Evolutionary conservation across 2,329 filamentous ascomycete genomes (phyloP).

Genomic region (Alternaria triticina): DNA sequence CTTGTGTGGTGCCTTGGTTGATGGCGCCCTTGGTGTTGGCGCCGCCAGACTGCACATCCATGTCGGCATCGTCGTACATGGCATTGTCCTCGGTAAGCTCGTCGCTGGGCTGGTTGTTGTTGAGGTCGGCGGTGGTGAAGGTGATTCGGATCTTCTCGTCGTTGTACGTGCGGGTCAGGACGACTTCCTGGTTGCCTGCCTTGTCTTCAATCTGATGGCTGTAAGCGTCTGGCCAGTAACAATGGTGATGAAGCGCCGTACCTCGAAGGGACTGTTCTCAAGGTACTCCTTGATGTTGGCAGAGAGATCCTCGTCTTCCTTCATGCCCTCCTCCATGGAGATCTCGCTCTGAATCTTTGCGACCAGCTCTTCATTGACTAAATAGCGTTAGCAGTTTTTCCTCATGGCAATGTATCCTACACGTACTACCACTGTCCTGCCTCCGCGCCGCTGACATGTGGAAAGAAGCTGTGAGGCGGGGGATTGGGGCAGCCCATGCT

Average conservation of each 20-base stretch:
- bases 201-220: constrained; percentile 68
- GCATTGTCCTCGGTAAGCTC: constrained; percentile 63
- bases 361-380: constrained; percentile 75
- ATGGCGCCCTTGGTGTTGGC: constrained; percentile 63
- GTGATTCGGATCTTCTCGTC: constrained; percentile 89
- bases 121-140: constrained; percentile 85
- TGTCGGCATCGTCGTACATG: constrained; percentile 46
- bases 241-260: constrained; percentile 44
- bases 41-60: constrained; percentile 60
- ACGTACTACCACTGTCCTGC: constrained; percentile 41
- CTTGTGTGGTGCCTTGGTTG: constrained; percentile 59
- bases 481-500: constrained; percentile 39
- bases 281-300: constrained; percentile 86
- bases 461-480: constrained; percentile 50
- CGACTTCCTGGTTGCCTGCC: constrained; percentile 85
- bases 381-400: constrained; percentile 16
- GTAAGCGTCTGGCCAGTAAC: constrained; percentile 3
- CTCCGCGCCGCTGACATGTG: constrained; percentile 49
- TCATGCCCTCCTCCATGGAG: constrained; percentile 77
- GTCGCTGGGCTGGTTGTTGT: constrained; percentile 51
- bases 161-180: constrained; percentile 80
- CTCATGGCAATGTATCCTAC: not conserved
- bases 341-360: constrained; percentile 73
- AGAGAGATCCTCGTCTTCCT: constrained; percentile 73
- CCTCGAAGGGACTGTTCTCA: constrained; percentile 82